These are phyloP conservation scores for Globisporangium solare DNA, from an alignment of 352 stramenopile genomes.

Conservation along the genomic window DNA sequence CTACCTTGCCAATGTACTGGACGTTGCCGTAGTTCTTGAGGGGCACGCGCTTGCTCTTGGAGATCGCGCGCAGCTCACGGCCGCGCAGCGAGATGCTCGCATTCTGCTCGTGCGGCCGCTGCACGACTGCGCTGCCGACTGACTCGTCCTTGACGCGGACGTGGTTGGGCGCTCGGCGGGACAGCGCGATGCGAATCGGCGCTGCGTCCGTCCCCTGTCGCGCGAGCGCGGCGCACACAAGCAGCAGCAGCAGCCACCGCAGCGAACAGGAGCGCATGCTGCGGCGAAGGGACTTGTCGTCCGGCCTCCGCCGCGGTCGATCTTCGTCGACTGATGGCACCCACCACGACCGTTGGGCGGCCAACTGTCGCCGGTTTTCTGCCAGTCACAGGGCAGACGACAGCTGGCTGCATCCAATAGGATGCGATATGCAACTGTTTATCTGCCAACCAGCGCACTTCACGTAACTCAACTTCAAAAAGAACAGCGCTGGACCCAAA, in stretches of 20 bases:
- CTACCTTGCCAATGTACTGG: conserved; percentile 70
- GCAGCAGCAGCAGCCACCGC: conserved; percentile 4
- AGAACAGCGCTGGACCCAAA: not conserved
- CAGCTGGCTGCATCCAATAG: not conserved
- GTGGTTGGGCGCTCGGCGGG: conserved; percentile 4
- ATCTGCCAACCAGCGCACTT: too few relatives aligned
- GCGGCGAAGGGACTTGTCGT: not conserved
- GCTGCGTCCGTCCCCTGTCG: conserved; percentile 1
- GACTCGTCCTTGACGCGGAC: not conserved
- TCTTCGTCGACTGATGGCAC: conserved; percentile 4
- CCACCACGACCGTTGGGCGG: conserved; percentile 5
- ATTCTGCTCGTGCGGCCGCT: conserved; percentile 12
- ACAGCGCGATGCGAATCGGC: conserved; percentile 33
- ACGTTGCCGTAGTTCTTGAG: conserved; percentile 85
- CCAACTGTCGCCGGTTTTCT: not conserved
- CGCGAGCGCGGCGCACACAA: not conserved
- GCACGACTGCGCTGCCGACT: not conserved
- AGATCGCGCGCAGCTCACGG: conserved; percentile 15
- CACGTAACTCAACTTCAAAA: not conserved
- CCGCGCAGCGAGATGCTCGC: conserved; percentile 7
- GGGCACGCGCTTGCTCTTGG: conserved; percentile 34
- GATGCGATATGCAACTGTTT: too few relatives aligned
- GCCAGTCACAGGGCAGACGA: conserved; percentile 1
- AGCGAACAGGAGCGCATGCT: not conserved
- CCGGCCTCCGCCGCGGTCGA: not conserved